phyloP scores from a whole-genome alignment of 2,329 filamentous ascomycete species.

The Aspergillus brasiliensis region DNA sequence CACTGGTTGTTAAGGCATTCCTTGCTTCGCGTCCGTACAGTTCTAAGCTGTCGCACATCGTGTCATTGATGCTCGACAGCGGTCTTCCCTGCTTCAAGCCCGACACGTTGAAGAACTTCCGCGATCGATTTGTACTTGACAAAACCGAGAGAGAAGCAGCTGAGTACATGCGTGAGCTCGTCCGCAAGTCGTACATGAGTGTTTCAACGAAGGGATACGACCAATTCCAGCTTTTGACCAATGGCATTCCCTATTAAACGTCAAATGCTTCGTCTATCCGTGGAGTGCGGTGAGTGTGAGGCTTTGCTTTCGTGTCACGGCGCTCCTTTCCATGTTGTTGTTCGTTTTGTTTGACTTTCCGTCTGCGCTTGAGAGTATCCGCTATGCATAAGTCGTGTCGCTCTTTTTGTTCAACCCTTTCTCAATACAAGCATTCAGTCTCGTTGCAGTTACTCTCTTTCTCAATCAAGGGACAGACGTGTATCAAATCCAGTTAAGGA shows the following conservation, averaged over 20 bases:
- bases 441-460: no score
- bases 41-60: slow-evolving; percentile 86
- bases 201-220: slow-evolving; percentile 95
- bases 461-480: no score
- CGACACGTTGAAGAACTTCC: slow-evolving; percentile 89
- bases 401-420: no score
- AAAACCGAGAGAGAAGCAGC: slow-evolving; percentile 90
- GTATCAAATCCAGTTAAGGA: no score
- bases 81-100: slow-evolving; percentile 98
- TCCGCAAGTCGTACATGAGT: slow-evolving; percentile 87
- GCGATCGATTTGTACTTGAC: slow-evolving; percentile 88
- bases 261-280: background rate
- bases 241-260: slow-evolving; percentile 86
- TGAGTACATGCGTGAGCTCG: slow-evolving; percentile 86
- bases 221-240: slow-evolving; percentile 95
- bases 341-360: no score
- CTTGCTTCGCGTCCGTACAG: slow-evolving; percentile 82
- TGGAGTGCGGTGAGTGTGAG: background rate
- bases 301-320: background rate
- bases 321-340: no score
- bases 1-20: slow-evolving; percentile 94
- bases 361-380: no score
- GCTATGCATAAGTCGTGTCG: no score
- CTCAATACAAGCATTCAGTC: no score
- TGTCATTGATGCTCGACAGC: slow-evolving; percentile 92